phyloP scores from a whole-genome alignment of 2,329 filamentous ascomycete species.

The Teratosphaeria pseudoeucalypti region DNA sequence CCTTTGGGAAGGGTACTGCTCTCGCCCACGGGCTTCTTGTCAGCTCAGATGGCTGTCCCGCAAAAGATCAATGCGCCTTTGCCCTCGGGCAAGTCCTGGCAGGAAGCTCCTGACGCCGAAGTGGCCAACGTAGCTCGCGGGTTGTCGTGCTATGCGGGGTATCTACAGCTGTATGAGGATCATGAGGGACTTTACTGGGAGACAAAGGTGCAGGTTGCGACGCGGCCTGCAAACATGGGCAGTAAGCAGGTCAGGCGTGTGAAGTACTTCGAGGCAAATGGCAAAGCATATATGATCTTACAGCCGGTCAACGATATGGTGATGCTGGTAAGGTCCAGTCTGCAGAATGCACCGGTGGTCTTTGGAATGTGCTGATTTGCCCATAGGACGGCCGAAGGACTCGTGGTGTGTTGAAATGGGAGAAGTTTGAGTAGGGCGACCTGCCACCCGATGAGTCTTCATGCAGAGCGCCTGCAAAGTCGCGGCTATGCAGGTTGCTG shows the following conservation, averaged over 20 bases:
- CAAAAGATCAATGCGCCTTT: slow-evolving; percentile 6
- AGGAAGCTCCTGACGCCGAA: slow-evolving; percentile 11
- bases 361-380: background rate
- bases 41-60: slow-evolving; percentile 14
- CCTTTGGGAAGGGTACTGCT: slow-evolving; percentile 15
- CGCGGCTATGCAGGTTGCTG: too few species aligned
- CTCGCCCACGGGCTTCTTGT: slow-evolving; percentile 13
- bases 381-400: slow-evolving; percentile 13
- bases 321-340: slow-evolving; percentile 8
- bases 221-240: slow-evolving; percentile 13
- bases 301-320: slow-evolving; percentile 14
- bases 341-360: background rate
- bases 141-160: slow-evolving; percentile 16
- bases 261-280: slow-evolving; percentile 10
- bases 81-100: slow-evolving; percentile 11
- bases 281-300: slow-evolving; percentile 15
- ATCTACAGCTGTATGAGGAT: slow-evolving; percentile 14
- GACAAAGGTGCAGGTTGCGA: slow-evolving; percentile 15
- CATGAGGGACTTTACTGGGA: slow-evolving; percentile 14
- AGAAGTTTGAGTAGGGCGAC: slow-evolving; percentile 14
- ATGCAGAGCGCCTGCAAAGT: background rate
- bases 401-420: slow-evolving; percentile 17
- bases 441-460: background rate
- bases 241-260: slow-evolving; percentile 14
- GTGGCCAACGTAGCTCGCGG: slow-evolving; percentile 15